These are phyloP conservation scores for Malassezia brasiliensis DNA, from an alignment of 1,284 basidiomycete species.

Conservation along the genomic window DNA sequence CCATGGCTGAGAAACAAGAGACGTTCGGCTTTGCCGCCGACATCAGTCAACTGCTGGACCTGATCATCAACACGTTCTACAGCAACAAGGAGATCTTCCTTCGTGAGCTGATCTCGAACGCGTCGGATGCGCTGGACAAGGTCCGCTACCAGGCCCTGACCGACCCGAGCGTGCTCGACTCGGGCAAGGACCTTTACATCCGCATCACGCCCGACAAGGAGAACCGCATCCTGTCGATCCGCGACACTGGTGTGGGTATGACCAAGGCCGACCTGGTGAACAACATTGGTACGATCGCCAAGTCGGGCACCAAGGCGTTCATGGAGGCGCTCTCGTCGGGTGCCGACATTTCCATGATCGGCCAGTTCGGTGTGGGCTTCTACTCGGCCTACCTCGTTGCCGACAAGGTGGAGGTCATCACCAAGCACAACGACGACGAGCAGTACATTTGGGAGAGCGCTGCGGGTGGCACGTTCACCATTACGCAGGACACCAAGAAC, in stretches of 20 bases:
- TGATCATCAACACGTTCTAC: conserved; percentile 49
- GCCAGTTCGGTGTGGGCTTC: conserved; percentile 98
- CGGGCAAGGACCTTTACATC: conserved; percentile 47
- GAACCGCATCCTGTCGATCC: conserved; percentile 80
- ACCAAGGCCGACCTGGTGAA: conserved; percentile 59
- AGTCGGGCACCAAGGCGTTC: conserved; percentile 92
- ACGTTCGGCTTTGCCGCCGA: conserved; percentile 47
- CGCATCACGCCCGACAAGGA: conserved; percentile 66
- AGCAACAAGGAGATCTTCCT: conserved; percentile 47
- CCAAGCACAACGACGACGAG: conserved; percentile 99
- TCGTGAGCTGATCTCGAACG: conserved; percentile 48
- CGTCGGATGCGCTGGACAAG: conserved; percentile 48
- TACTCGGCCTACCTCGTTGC: conserved; percentile 99
- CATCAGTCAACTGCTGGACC: conserved; percentile 46
- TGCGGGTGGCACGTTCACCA: conserved; percentile 98
- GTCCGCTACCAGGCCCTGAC: conserved; percentile 46
- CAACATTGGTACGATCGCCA: conserved; percentile 99
- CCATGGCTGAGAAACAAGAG: conserved; percentile 41
- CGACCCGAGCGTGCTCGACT: conserved; percentile 43
- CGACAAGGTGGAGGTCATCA: conserved; percentile 94
- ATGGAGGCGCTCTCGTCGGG: conserved; percentile 82
- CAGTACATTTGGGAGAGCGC: conserved; percentile 99
- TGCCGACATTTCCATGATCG: conserved; percentile 55
- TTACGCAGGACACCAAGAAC: conserved; percentile 84
- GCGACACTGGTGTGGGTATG: conserved; percentile 91